Evolutionary conservation across 345 rosid genomes (phyloP).

Genomic region (Salix exigua): DNA sequence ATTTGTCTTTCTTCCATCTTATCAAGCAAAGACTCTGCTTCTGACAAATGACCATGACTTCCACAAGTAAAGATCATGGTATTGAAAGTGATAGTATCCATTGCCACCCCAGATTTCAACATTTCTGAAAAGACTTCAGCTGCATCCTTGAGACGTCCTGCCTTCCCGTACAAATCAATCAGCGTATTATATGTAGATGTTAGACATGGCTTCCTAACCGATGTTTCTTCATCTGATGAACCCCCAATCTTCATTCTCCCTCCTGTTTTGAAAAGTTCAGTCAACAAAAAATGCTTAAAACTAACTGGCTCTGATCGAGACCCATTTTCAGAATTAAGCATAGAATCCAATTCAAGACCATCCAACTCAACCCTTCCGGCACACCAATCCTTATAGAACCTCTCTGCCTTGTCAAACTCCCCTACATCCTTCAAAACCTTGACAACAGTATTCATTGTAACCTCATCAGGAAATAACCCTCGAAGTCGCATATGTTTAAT

Average conservation of each 20-base stretch:
- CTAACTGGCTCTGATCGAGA: conserved; percentile 46
- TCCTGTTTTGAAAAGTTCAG: conserved; percentile 73
- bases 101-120: conserved; percentile 66
- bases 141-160: conserved; percentile 77
- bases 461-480: conserved; percentile 72
- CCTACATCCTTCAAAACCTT: conserved; percentile 66
- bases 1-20: conserved; percentile 74
- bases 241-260: conserved; percentile 41
- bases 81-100: conserved; percentile 77
- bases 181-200: conserved; percentile 73
- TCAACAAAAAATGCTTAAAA: conserved; percentile 72
- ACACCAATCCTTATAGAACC: conserved; percentile 78
- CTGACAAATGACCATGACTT: conserved; percentile 60
- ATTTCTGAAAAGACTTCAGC: conserved; percentile 72
- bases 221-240: conserved; percentile 25
- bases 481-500: conserved; percentile 78
- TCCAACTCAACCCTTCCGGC: conserved; percentile 55
- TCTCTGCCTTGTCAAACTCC: conserved; percentile 72
- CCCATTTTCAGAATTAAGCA: conserved; percentile 32
- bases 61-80: conserved; percentile 90
- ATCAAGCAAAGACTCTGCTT: conserved; percentile 69
- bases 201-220: conserved; percentile 52
- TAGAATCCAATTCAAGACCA: conserved; percentile 61
- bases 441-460: conserved; percentile 74
- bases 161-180: conserved; percentile 92